Evolutionary conservation across 2,329 filamentous ascomycete genomes (phyloP).

Genomic region (Diplocarpon mali): DNA sequence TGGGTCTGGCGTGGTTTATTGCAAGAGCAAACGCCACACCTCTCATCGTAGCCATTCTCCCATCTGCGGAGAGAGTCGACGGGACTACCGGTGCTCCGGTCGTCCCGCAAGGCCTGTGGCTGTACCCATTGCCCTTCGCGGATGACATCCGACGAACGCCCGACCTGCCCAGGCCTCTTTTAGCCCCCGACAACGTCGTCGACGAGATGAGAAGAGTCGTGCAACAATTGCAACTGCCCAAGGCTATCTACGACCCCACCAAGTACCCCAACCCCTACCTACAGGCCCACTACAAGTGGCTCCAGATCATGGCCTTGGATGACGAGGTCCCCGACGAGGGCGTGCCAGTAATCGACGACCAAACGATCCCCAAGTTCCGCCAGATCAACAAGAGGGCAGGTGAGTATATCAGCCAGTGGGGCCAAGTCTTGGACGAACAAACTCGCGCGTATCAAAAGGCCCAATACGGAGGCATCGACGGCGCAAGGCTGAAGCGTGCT

Average conservation of each 20-base stretch:
- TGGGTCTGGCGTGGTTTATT: constrained; percentile 85
- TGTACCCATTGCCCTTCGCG: constrained; percentile 76
- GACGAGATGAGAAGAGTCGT: constrained; percentile 75
- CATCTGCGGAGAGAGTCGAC: constrained; percentile 56
- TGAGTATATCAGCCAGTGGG: constrained; percentile 68
- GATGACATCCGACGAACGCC: constrained; percentile 77
- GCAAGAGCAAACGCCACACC: constrained; percentile 72
- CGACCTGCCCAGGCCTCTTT: constrained; percentile 41
- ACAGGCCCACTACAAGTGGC: constrained; percentile 94
- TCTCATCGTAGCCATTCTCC: constrained; percentile 68
- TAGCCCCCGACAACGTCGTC: constrained; percentile 58
- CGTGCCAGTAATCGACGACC: constrained; percentile 41
- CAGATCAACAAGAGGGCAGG: constrained; percentile 79
- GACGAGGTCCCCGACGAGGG: constrained; percentile 69
- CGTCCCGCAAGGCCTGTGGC: constrained; percentile 76
- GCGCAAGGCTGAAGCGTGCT: constrained; percentile 35
- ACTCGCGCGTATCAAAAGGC: constrained; percentile 5
- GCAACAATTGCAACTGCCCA: constrained; percentile 68
- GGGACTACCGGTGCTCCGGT: constrained; percentile 55
- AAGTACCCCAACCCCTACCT: constrained; percentile 87
- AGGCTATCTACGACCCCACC: constrained; percentile 68
- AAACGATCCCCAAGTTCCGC: constrained; percentile 71
- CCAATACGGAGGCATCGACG: constrained; percentile 7
- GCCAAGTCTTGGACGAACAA: constrained; percentile 50
- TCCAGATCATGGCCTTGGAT: constrained; percentile 83